A percentile compares a stretch with the other conserved stretches of the same genome.
These are phyloP conservation scores for Zymoseptoria brevis DNA, from an alignment of 2,329 filamentous ascomycete species.

Conservation along the genomic window DNA sequence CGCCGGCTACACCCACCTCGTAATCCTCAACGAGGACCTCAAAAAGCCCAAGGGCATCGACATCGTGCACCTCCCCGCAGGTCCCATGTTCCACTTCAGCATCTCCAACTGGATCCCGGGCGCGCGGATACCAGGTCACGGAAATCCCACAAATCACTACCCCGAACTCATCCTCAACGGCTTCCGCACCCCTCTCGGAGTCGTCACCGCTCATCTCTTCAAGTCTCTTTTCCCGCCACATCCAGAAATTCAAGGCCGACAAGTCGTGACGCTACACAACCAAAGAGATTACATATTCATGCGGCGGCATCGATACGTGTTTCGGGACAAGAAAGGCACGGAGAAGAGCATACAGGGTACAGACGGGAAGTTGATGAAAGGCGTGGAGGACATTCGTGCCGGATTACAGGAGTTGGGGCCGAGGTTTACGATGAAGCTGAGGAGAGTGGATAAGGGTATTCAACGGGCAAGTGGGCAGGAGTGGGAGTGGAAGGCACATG, in stretches of 20 bases:
- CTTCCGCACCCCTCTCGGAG: conserved; percentile 85
- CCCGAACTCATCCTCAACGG: conserved; percentile 88
- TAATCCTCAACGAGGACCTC: conserved; percentile 80
- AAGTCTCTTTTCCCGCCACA: conserved; percentile 68
- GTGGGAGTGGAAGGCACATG: conserved; percentile 93
- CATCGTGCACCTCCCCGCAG: conserved; percentile 72
- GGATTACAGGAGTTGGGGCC: conserved; percentile 88
- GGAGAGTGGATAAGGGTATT: conserved; percentile 85
- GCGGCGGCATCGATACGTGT: conserved; percentile 81
- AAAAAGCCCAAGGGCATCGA: conserved; percentile 79
- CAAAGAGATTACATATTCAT: conserved; percentile 96
- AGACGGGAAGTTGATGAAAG: conserved; percentile 76
- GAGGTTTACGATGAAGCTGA: conserved; percentile 74
- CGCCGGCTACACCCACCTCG: conserved; percentile 71
- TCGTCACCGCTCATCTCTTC: conserved; percentile 81
- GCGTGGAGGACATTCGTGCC: conserved; percentile 75
- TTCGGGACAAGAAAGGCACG: conserved; percentile 75
- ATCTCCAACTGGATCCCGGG: conserved; percentile 88
- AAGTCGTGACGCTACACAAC: conserved; percentile 88
- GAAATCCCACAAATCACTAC: conserved; percentile 80
- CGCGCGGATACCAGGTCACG: conserved; percentile 80
- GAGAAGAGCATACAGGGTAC: conserved; percentile 79
- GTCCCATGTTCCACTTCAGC: conserved; percentile 87
- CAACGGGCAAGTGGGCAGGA: conserved; percentile 68
- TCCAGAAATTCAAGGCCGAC: conserved; percentile 76